Conservation (phyloP, 345 rosid genomes). For the Pseudoturritis turrita region DNA sequence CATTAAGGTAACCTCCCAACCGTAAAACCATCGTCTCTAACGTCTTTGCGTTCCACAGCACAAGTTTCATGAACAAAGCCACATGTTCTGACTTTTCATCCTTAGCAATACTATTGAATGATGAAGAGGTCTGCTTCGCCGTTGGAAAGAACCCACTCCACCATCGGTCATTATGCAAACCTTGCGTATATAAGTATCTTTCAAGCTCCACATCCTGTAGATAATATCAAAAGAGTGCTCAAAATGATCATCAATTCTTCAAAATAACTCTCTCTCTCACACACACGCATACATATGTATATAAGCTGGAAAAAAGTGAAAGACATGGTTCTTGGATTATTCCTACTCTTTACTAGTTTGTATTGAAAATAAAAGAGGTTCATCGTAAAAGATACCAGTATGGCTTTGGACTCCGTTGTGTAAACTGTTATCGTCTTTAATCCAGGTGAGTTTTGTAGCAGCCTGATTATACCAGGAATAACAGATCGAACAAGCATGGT, state of each 20-base stretch:
- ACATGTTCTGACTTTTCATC: not conserved
- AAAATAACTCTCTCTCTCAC: too few species aligned
- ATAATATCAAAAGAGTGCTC: too few species aligned
- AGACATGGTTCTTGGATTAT: too few species aligned
- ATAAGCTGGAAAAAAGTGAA: too few species aligned
- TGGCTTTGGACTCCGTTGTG: not conserved
- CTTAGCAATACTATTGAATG: too few species aligned
- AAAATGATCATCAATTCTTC: too few species aligned
- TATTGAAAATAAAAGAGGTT: not conserved
- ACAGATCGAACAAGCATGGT: constrained; percentile 4
- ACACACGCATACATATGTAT: too few species aligned
- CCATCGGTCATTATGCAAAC: not conserved
- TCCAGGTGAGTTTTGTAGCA: constrained; percentile 18
- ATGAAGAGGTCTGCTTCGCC: not conserved
- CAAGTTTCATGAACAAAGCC: not conserved
- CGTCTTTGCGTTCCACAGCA: not conserved
- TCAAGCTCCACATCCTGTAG: not conserved
- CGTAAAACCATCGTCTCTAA: not conserved
- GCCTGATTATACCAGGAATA: constrained; percentile 5
- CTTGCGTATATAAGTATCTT: not conserved
- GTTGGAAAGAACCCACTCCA: not conserved
- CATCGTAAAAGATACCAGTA: not conserved
- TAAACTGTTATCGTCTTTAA: constrained; percentile 27
- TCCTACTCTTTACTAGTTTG: too few species aligned
- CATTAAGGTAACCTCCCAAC: not conserved